Conservation (phyloP, 441 rosid genomes). For the Erodium moschatum region DNA sequence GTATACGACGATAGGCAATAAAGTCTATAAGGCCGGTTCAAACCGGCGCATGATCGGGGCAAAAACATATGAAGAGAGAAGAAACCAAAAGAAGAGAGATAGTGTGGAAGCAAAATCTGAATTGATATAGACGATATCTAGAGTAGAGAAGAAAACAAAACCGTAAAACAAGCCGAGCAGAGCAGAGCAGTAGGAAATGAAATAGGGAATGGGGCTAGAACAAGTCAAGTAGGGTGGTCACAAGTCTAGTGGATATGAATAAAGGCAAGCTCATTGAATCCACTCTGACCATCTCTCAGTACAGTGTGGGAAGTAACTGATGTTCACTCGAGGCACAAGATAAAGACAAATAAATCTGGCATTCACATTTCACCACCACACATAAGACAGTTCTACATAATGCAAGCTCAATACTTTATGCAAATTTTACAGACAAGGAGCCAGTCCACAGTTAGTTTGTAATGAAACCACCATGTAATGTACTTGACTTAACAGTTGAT, state of each 20-base stretch:
- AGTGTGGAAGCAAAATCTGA: too few relatives aligned
- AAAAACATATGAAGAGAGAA: too few relatives aligned
- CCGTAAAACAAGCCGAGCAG: neutral
- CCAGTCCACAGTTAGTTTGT: too few relatives aligned
- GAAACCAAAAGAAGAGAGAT: too few relatives aligned
- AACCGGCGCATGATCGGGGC: too few relatives aligned
- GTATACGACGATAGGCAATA: too few relatives aligned
- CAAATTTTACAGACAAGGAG: neutral
- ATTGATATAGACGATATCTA: too few relatives aligned
- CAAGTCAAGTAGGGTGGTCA: neutral
- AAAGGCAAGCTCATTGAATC: constrained; percentile 2
- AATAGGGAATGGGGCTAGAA: neutral
- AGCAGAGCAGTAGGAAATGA: neutral
- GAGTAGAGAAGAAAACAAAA: neutral
- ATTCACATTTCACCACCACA: neutral
- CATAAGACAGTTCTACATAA: neutral
- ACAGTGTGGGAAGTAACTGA: neutral
- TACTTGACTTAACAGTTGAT: too few relatives aligned
- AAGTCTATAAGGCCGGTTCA: too few relatives aligned
- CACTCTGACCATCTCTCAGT: neutral
- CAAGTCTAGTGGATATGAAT: neutral
- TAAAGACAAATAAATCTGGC: neutral
- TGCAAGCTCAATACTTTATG: neutral
- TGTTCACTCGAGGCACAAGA: neutral
- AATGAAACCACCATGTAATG: too few relatives aligned